Percentiles rank a stretch among this genome's conserved stretches.
These are phyloP conservation scores for Tolypocladium paradoxum DNA, from an alignment of 2,329 filamentous ascomycete species.

Conservation along the genomic window DNA sequence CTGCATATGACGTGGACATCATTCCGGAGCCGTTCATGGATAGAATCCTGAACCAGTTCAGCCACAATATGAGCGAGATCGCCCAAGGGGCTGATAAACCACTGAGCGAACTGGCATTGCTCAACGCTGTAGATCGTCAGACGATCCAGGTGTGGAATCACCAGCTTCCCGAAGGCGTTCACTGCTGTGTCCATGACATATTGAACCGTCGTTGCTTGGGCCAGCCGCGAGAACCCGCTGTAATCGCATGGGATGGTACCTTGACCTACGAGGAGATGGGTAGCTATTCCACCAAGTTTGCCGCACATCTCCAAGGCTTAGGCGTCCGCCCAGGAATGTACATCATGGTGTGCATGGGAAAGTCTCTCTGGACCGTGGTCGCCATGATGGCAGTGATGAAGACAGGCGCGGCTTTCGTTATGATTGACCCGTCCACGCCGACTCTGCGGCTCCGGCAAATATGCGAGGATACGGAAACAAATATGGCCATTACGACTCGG, in stretches of 20 bases:
- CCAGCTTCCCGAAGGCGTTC: neutral
- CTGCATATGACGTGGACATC: neutral
- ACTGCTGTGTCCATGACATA: conserved; percentile 3
- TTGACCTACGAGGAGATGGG: conserved; percentile 6
- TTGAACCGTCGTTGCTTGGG: neutral
- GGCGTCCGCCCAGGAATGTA: neutral
- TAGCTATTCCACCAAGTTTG: neutral
- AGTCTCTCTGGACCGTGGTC: conserved; percentile 1
- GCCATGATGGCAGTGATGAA: conserved; percentile 10
- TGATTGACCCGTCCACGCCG: conserved; percentile 14
- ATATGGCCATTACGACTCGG: conserved; percentile 1
- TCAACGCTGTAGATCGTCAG: neutral
- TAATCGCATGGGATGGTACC: conserved; percentile 1
- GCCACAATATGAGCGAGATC: neutral
- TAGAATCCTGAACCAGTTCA: conserved; percentile 1
- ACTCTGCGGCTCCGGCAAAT: conserved; percentile 2
- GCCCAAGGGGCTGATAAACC: neutral
- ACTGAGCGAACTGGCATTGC: neutral
- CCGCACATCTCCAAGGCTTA: conserved; percentile 1
- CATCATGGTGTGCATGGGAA: neutral
- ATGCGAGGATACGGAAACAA: neutral
- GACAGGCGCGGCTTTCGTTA: conserved; percentile 19
- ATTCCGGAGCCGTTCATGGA: neutral
- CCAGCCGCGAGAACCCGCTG: neutral
- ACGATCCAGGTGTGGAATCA: neutral